phyloP scores from a whole-genome alignment of 2,329 filamentous ascomycete species.

The Cadophora gregata region DNA sequence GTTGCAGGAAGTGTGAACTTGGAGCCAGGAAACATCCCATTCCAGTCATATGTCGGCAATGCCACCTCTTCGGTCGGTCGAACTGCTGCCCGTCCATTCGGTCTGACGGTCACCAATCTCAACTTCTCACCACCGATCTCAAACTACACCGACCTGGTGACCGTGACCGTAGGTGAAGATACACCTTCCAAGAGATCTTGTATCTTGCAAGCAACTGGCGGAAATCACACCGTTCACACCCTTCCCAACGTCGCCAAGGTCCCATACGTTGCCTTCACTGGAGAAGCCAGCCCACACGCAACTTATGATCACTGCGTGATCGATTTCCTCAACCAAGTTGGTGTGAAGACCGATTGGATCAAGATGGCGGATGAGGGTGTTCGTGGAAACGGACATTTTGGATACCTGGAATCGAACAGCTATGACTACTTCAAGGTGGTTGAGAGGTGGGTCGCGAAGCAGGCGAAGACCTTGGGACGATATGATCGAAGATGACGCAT shows the following conservation, averaged over 20 bases:
- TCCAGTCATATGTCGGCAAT: conserved; percentile 33
- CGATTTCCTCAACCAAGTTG: conserved; percentile 34
- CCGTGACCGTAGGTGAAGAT: conserved; percentile 33
- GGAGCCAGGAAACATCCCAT: conserved; percentile 42
- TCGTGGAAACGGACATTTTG: conserved; percentile 36
- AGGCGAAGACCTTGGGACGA: conserved; percentile 23
- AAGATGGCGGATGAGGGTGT: conserved; percentile 33
- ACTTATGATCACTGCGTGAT: conserved; percentile 45
- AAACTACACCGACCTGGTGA: conserved; percentile 31
- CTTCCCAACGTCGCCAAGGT: conserved; percentile 40
- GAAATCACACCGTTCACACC: conserved; percentile 28
- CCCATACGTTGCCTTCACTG: conserved; percentile 43
- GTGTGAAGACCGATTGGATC: conserved; percentile 36
- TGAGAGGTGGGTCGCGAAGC: conserved; percentile 32
- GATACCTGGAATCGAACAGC: conserved; percentile 37
- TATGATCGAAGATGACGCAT: background rate
- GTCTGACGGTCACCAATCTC: conserved; percentile 34
- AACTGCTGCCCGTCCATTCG: conserved; percentile 31
- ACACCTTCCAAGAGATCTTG: conserved; percentile 36
- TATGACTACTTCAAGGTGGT: conserved; percentile 31
- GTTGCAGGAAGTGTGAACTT: conserved; percentile 42
- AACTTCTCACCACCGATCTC: conserved; percentile 35
- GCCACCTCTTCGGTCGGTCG: conserved; percentile 30
- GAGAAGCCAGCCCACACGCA: conserved; percentile 42
- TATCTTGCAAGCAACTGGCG: conserved; percentile 36